Conservation (phyloP, 2,329 filamentous ascomycete genomes). For the Passalora sequoiae region DNA sequence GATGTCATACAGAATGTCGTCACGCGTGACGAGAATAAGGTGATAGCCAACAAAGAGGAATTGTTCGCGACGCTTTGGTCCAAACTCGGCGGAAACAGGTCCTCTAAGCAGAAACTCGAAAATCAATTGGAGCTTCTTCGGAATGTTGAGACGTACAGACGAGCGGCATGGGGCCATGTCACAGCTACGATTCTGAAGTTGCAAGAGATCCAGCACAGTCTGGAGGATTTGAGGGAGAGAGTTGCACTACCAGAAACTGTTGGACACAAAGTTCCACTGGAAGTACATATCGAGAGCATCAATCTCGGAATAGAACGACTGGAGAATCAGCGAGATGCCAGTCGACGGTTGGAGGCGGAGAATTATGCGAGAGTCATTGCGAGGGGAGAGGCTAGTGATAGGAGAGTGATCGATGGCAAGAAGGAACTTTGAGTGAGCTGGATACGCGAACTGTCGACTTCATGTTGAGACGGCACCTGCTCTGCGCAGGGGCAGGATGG, state of each 20-base stretch:
- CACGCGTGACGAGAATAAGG: constrained; percentile 56
- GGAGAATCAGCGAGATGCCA: constrained; percentile 56
- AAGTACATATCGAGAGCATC: constrained; percentile 71
- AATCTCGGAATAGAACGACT: constrained; percentile 66
- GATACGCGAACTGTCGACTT: background rate
- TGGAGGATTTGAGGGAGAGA: constrained; percentile 66
- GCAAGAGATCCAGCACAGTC: constrained; percentile 63
- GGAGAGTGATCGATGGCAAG: constrained; percentile 18
- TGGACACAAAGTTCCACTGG: constrained; percentile 56
- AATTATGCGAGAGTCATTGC: constrained; percentile 24
- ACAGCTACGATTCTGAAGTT: constrained; percentile 65
- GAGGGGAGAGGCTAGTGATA: constrained; percentile 19
- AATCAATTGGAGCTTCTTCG: constrained; percentile 60
- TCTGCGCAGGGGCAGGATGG: too few relatives aligned
- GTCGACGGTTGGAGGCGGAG: constrained; percentile 28
- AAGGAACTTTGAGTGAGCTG: constrained; percentile 6
- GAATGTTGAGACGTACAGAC: constrained; percentile 62
- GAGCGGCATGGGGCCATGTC: constrained; percentile 63
- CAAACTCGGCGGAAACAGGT: constrained; percentile 64
- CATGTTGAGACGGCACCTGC: background rate
- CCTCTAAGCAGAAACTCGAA: constrained; percentile 56
- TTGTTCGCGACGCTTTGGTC: constrained; percentile 69
- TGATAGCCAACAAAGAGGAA: constrained; percentile 57
- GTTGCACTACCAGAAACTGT: constrained; percentile 62
- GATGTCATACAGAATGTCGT: constrained; percentile 65